A percentile compares a stretch with the other conserved stretches of the same genome.
phyloP scores from a whole-genome alignment of 176 grass and related monocot genomes.

The Paspalum vaginatum region DNA sequence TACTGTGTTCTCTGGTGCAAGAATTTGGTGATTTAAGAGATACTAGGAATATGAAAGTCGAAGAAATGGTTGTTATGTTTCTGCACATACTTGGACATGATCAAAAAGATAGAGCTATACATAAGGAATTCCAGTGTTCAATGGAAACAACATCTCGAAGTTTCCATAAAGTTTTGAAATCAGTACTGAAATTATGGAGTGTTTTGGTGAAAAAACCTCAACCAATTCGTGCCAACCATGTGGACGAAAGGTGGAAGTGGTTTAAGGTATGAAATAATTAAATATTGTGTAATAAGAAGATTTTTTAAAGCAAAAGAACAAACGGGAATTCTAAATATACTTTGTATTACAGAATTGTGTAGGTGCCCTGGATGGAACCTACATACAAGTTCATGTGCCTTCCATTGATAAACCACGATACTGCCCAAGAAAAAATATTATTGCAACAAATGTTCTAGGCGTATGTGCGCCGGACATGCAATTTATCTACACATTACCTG shows the following conservation, averaged over 20 bases:
- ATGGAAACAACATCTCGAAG: background rate
- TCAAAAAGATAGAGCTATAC: background rate
- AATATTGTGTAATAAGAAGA: background rate
- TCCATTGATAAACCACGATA: conserved; percentile 20
- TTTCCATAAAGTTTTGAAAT: background rate
- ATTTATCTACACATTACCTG: background rate
- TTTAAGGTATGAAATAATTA: background rate
- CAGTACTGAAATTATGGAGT: no score
- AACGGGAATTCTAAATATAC: background rate
- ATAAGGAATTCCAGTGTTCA: background rate
- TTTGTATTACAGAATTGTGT: background rate
- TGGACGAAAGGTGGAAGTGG: no score
- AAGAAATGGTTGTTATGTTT: conserved; percentile 17
- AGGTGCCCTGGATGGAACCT: conserved; percentile 12
- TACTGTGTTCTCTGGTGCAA: background rate
- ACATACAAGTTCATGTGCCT: background rate
- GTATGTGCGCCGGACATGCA: background rate
- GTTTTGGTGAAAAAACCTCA: no score
- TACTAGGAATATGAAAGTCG: conserved; percentile 19
- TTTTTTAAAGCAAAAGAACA: background rate
- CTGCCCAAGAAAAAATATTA: background rate
- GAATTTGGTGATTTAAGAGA: conserved; percentile 4
- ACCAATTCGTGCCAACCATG: no score
- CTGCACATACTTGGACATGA: conserved; percentile 4
- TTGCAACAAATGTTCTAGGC: background rate